These are phyloP conservation scores for Phalaenopsis equestris DNA, from an alignment of 106 monocot species.

Conservation along the genomic window DNA sequence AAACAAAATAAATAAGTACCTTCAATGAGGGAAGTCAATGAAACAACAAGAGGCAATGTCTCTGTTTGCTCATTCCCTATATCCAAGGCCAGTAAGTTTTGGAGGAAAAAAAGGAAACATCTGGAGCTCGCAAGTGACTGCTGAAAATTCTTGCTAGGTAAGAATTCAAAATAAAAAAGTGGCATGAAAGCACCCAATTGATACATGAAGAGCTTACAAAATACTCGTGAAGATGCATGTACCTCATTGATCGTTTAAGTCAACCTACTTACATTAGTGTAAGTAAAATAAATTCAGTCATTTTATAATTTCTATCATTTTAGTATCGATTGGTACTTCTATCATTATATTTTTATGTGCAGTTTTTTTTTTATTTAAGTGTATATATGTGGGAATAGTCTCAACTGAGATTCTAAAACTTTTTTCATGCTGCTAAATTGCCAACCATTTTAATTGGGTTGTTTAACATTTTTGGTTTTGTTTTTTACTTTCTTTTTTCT, in stretches of 20 bases:
- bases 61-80: constrained; percentile 26
- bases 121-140: constrained; percentile 72
- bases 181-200: background rate
- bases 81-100: constrained; percentile 25
- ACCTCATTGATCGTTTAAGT: background rate
- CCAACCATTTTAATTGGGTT: background rate
- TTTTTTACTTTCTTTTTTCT: too few relatives aligned
- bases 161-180: constrained; percentile 6
- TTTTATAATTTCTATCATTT: background rate
- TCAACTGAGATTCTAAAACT: too few relatives aligned
- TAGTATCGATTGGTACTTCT: too few relatives aligned
- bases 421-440: too few relatives aligned
- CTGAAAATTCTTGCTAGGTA: background rate
- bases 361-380: too few relatives aligned
- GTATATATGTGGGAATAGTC: too few relatives aligned
- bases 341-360: too few relatives aligned
- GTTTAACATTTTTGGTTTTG: background rate
- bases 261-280: background rate
- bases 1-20: constrained; percentile 29
- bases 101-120: constrained; percentile 43
- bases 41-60: constrained; percentile 49
- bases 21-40: constrained; percentile 58
- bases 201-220: constrained; percentile 1
- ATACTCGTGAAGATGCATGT: background rate
- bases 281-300: background rate